phyloP scores from a whole-genome alignment of 176 grass and related monocot genomes.

The Melocanna baccifera region DNA sequence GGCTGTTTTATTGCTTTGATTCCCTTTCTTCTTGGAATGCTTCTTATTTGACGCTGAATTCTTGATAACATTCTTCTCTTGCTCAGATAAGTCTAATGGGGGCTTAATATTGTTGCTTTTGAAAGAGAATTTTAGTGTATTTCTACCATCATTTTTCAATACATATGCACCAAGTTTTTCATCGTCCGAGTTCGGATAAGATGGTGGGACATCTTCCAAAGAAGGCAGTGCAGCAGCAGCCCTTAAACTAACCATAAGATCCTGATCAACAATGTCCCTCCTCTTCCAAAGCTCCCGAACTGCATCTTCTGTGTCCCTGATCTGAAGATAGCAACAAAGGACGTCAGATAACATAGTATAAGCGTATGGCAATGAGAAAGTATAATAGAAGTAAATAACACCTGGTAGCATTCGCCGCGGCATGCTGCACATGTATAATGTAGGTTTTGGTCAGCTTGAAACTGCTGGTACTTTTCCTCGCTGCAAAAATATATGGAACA shows the following conservation, averaged over 20 bases:
- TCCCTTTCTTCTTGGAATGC: conserved; percentile 61
- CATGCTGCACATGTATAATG: conserved; percentile 86
- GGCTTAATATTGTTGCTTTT: conserved; percentile 73
- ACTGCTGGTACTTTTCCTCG: conserved; percentile 95
- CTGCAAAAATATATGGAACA: conserved; percentile 44
- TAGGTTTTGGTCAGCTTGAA: conserved; percentile 87
- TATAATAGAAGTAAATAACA: conserved; percentile 41
- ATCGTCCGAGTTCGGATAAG: conserved; percentile 60
- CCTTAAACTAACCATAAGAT: conserved; percentile 76
- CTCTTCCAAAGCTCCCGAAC: conserved; percentile 93
- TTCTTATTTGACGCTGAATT: conserved; percentile 65
- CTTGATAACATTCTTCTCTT: conserved; percentile 46
- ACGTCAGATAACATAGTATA: conserved; percentile 14
- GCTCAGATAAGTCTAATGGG: conserved; percentile 48
- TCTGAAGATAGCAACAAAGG: conserved; percentile 46
- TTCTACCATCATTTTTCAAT: conserved; percentile 75
- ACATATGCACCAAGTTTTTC: conserved; percentile 54
- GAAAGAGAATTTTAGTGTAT: conserved; percentile 79
- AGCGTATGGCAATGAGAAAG: not conserved
- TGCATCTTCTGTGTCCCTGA: conserved; percentile 90
- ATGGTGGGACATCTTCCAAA: conserved; percentile 48
- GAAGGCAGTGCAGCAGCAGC: conserved; percentile 79
- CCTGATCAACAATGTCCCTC: conserved; percentile 64
- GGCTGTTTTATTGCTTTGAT: conserved; percentile 44
- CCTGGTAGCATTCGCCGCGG: conserved; percentile 94